Evolutionary conservation across 306 rosid genomes (phyloP).

Genomic region (Vigna angularis): DNA sequence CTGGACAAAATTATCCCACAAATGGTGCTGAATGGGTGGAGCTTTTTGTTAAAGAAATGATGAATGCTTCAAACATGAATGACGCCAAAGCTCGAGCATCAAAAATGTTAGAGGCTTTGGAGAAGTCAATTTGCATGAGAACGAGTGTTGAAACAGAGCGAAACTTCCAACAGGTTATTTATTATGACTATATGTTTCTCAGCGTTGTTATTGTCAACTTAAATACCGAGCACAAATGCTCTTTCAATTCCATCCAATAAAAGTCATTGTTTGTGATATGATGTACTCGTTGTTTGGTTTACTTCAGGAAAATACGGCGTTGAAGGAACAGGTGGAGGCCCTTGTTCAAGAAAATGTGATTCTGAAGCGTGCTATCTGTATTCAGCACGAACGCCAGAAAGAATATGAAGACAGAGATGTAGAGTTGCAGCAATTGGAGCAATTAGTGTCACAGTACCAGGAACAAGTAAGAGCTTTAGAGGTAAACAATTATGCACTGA

Average conservation of each 20-base stretch:
- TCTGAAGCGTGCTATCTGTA: conserved; percentile 77
- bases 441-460: conserved; percentile 75
- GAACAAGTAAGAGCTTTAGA: conserved; percentile 86
- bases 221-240: conserved; percentile 16
- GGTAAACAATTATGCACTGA: conserved; percentile 88
- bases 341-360: conserved; percentile 78
- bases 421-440: conserved; percentile 79
- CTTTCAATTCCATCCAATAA: neutral
- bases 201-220: neutral
- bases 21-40: conserved; percentile 90
- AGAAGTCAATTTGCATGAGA: conserved; percentile 70
- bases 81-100: conserved; percentile 89
- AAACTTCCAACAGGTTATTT: conserved; percentile 64
- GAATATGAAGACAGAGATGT: conserved; percentile 69
- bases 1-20: conserved; percentile 50
- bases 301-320: conserved; percentile 72
- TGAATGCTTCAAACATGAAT: conserved; percentile 74
- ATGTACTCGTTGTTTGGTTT: conserved; percentile 24
- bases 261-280: conserved; percentile 13
- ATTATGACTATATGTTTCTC: neutral
- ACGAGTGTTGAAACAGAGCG: conserved; percentile 66
- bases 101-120: conserved; percentile 73
- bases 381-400: conserved; percentile 81
- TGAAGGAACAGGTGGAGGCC: conserved; percentile 77
- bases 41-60: conserved; percentile 79